Evolutionary conservation across 148 eudicot genomes (phyloP).

Genomic region (Silene conica): DNA sequence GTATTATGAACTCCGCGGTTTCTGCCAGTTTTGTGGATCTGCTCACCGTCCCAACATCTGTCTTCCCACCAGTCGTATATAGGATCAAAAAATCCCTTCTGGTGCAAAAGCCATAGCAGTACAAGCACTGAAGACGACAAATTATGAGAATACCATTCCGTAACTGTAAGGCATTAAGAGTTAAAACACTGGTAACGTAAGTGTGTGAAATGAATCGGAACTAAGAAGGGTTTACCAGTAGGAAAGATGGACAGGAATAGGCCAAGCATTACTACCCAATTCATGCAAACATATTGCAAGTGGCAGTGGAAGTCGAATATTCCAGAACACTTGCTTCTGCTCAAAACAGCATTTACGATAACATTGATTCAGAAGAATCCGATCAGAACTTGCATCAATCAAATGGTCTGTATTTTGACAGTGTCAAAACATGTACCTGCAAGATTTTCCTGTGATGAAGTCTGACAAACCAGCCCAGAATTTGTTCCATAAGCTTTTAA

Average conservation of each 20-base stretch:
- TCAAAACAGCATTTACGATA: constrained; percentile 18
- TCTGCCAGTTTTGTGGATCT: constrained; percentile 9
- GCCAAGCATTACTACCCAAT: constrained; percentile 77
- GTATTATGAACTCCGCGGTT: constrained; percentile 30
- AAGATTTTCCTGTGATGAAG: constrained; percentile 70
- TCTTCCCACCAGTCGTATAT: constrained; percentile 93
- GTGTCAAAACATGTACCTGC: constrained; percentile 51
- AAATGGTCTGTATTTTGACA: neutral
- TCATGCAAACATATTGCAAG: constrained; percentile 86
- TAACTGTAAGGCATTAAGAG: neutral
- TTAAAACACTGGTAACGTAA: too few relatives aligned
- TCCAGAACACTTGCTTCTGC: constrained; percentile 68
- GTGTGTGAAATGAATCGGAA: neutral
- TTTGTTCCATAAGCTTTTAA: constrained; percentile 56
- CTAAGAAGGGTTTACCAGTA: constrained; percentile 41
- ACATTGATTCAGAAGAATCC: neutral
- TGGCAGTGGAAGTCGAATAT: constrained; percentile 93
- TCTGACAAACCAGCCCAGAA: constrained; percentile 42
- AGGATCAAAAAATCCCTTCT: constrained; percentile 91
- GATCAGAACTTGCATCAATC: neutral
- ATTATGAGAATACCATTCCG: neutral
- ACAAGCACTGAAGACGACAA: constrained; percentile 49
- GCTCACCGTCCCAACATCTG: constrained; percentile 42
- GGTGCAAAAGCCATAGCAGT: constrained; percentile 88
- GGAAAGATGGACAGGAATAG: constrained; percentile 74